Evolutionary conservation across 257 asterid species (phyloP).

Genomic region (Lycium ferocissimum): DNA sequence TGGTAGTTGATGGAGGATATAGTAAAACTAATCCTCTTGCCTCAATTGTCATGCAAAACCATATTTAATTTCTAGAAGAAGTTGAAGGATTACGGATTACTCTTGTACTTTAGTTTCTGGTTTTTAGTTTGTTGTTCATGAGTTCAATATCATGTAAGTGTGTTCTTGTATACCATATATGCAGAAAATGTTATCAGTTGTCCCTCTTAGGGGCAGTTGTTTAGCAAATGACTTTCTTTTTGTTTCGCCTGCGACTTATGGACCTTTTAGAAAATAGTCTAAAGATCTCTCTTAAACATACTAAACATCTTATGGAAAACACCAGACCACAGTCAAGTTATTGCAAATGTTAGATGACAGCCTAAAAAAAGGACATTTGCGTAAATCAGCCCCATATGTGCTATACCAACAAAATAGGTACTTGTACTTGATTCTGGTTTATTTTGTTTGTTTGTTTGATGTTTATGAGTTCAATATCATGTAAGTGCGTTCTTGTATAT

Average conservation of each 20-base stretch:
- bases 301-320: not conserved
- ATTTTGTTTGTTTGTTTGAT: not conserved
- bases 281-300: not conserved
- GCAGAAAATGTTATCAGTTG: not conserved
- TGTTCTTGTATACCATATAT: not conserved
- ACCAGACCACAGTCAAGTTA: not conserved
- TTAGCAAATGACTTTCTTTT: not conserved
- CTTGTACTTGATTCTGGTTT: not conserved
- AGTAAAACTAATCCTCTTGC: conserved; percentile 30
- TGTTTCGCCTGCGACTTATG: not conserved
- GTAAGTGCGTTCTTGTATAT: no score
- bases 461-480: not conserved
- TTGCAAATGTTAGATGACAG: not conserved
- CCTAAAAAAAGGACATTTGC: no score
- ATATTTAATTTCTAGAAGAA: conserved; percentile 4
- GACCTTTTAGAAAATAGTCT: not conserved
- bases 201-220: not conserved
- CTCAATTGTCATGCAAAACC: conserved; percentile 14
- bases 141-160: not conserved
- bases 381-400: no score
- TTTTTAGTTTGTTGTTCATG: not conserved
- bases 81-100: not conserved
- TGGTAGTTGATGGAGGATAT: conserved; percentile 41
- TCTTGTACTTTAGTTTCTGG: not conserved
- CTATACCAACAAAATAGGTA: no score